Percentiles rank a stretch among this genome's conserved stretches.
Conservation (phyloP, 176 grass and related monocot genomes). For the Chloris gayana region DNA sequence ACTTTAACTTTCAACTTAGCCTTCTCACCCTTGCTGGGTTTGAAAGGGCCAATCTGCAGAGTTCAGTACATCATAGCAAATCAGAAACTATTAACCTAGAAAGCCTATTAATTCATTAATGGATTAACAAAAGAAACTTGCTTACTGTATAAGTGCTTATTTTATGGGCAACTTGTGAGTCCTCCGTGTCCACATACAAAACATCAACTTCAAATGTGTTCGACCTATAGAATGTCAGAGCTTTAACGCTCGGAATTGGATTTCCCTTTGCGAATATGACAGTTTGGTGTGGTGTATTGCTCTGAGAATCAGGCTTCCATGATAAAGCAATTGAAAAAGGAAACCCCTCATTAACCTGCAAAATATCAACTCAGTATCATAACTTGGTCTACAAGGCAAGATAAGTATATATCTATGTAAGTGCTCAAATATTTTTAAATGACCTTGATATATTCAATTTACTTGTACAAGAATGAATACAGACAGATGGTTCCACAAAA, state of each 20-base stretch:
- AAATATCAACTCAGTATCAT: not conserved
- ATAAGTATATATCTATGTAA: not conserved
- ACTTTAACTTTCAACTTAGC: slow-evolving; percentile 89
- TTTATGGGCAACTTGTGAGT: slow-evolving; percentile 53
- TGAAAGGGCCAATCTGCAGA: slow-evolving; percentile 81
- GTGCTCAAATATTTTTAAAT: not conserved
- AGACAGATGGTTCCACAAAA: not conserved
- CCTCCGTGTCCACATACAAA: slow-evolving; percentile 52
- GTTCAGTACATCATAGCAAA: not conserved
- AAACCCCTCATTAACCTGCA: slow-evolving; percentile 82
- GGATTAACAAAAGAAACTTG: not conserved
- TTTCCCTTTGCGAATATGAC: slow-evolving; percentile 88
- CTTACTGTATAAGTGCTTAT: slow-evolving; percentile 89
- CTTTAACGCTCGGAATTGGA: slow-evolving; percentile 69
- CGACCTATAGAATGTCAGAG: slow-evolving; percentile 70
- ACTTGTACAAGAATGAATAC: not conserved
- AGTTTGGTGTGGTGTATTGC: slow-evolving; percentile 55
- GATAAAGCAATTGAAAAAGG: slow-evolving; percentile 83
- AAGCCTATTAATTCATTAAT: not conserved
- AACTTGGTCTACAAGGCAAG: not conserved
- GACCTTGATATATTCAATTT: not conserved
- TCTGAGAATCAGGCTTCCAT: slow-evolving; percentile 73
- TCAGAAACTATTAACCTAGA: not conserved
- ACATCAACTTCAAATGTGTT: slow-evolving; percentile 78
- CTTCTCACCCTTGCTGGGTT: slow-evolving; percentile 64